Evolutionary conservation across 1,284 basidiomycete species (phyloP), one percentile per base, ranked within the genome.

Genomic region (Blastosporella zonata): DNA sequence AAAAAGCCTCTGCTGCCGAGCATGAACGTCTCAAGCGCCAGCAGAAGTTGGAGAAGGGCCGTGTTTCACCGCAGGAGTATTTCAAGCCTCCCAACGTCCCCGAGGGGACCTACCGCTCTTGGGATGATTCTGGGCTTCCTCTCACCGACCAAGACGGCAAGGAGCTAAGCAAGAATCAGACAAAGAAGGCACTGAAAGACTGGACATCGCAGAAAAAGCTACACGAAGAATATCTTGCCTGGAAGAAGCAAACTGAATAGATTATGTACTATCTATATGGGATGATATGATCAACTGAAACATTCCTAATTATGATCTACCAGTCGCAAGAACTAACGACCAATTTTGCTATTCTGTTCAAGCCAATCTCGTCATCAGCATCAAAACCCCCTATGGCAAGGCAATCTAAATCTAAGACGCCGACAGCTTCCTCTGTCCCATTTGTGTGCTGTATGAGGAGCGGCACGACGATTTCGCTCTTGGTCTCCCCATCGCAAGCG

Each of bases 31-130:
- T 79, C 50, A 93, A 92, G 64, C 87, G 87, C 47, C 62, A 84
- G n/a, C 86, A 85, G 47, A 87, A 87, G 64, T 72, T 99, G 10
- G 91, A 95, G 65, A 92, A 87, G 64, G 95, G 94, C 3, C 83
- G 86, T 34, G 64, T 84, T 4, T 63, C 87, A 0, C 93, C 96
- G 0, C 67, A 71, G 39, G 84, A 89, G 49, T 75, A 97, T 73
- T 99, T 96, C 77, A 87, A 78, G 63, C 85, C 90, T 6, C 93
- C 93, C 4, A 75, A 93, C 59, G 80, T 87, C 2, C 68, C 78
- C 1, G 79, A 83, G 55, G 84, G 81, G 41, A 72, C 66, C 15
- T 98, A 90, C 60, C 70, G 79, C 8, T 82, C 80, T 48, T 99
- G 91, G 88, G 85, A 97, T 66, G 88, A 87, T 44, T 65, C 75